Conservation (phyloP, 306 rosid species). For the Quercus wislizeni region DNA sequence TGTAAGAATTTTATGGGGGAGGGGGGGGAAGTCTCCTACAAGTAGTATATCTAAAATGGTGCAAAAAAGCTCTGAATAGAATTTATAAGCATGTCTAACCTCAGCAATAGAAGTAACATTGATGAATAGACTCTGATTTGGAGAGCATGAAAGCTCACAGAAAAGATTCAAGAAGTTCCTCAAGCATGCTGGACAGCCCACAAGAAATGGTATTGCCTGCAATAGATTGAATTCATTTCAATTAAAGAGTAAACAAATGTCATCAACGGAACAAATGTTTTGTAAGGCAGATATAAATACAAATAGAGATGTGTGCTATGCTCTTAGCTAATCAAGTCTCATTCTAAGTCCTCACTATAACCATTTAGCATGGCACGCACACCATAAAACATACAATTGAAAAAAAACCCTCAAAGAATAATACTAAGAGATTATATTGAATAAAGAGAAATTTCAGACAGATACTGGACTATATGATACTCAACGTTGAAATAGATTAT, state of each 20-base stretch:
- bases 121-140: conserved; percentile 81
- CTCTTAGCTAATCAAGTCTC: neutral
- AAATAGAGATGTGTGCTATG: neutral
- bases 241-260: neutral
- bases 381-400: neutral
- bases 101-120: conserved; percentile 75
- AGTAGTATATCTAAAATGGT: neutral
- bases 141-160: conserved; percentile 96
- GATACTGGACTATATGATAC: neutral
- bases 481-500: neutral
- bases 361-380: neutral
- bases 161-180: conserved; percentile 92
- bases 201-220: conserved; percentile 94
- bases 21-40: neutral
- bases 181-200: conserved; percentile 99
- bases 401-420: neutral
- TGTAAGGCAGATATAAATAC: neutral
- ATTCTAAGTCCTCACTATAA: neutral
- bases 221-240: conserved; percentile 21
- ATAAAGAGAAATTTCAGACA: neutral
- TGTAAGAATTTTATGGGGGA: neutral
- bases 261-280: neutral
- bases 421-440: neutral
- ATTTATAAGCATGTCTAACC: conserved; percentile 46
- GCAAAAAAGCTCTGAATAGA: conserved; percentile 8